phyloP scores from a whole-genome alignment of 2,329 filamentous ascomycete species.

The Fusarium humuli region DNA sequence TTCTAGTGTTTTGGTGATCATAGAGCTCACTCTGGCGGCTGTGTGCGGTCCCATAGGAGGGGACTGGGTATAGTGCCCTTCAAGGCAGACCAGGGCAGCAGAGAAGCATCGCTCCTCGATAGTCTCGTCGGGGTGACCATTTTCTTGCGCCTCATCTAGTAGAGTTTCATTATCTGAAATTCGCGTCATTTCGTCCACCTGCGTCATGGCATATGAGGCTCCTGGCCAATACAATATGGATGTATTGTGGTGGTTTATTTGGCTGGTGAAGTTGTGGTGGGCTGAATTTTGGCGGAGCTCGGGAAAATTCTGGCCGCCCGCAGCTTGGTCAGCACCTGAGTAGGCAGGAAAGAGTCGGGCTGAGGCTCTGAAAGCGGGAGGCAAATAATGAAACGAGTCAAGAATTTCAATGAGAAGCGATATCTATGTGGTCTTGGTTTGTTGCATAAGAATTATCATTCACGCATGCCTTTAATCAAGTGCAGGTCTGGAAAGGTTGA shows the following conservation, averaged over 20 bases:
- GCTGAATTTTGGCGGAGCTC: constrained; percentile 39
- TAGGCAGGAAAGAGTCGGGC: not conserved
- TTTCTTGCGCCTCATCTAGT: constrained; percentile 30
- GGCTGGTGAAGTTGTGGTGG: constrained; percentile 32
- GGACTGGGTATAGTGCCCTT: constrained; percentile 69
- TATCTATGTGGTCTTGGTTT: not conserved
- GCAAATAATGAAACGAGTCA: not conserved
- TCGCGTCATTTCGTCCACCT: constrained; percentile 44
- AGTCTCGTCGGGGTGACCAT: constrained; percentile 54
- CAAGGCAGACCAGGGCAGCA: constrained; percentile 69
- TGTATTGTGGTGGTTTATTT: constrained; percentile 19
- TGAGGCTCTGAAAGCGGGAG: not conserved
- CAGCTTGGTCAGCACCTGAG: constrained; percentile 43
- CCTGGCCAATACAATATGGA: constrained; percentile 9
- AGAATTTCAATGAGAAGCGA: not conserved
- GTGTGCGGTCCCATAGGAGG: constrained; percentile 69
- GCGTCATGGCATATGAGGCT: constrained; percentile 24
- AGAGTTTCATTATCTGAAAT: constrained; percentile 42
- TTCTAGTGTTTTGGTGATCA: constrained; percentile 71
- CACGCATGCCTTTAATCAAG: not conserved
- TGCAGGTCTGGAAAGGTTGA: not conserved
- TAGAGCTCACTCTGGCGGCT: constrained; percentile 64
- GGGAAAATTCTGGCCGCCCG: constrained; percentile 44
- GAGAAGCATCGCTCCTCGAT: constrained; percentile 74
- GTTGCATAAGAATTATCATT: not conserved